Evolutionary conservation across 2,329 filamentous ascomycete species (phyloP).

Genomic region (Verticillium albo-atrum): DNA sequence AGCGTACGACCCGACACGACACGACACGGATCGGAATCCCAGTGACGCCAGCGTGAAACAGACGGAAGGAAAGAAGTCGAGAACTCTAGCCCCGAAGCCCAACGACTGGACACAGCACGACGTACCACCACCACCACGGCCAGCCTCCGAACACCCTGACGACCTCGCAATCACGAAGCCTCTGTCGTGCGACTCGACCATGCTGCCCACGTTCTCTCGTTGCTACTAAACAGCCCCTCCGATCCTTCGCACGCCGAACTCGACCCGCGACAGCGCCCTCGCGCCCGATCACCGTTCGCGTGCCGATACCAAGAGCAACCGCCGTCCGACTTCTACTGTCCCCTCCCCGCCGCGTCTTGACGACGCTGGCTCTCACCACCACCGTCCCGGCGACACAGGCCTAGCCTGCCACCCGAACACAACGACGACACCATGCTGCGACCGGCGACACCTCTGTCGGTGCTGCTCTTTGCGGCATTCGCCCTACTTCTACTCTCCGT

Average conservation of each 20-base stretch:
- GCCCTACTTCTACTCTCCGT: conserved; percentile 79
- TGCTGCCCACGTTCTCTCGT: background rate
- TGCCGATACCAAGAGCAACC: background rate
- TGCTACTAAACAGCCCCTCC: background rate
- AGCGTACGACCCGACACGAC: background rate
- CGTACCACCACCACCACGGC: background rate
- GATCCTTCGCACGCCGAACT: background rate
- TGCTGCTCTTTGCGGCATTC: conserved; percentile 83
- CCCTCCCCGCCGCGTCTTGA: conserved; percentile 39
- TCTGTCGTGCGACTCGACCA: background rate
- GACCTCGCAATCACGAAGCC: background rate
- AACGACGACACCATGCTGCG: conserved; percentile 65
- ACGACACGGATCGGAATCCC: background rate
- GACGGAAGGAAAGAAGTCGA: background rate
- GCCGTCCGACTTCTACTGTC: conserved; percentile 2
- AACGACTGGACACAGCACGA: background rate
- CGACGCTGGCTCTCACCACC: conserved; percentile 31
- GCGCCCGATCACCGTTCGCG: background rate
- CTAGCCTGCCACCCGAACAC: conserved; percentile 10
- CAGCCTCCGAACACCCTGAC: background rate
- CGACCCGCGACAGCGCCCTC: background rate
- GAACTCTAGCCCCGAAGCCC: too few species aligned
- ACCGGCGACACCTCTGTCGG: conserved; percentile 84
- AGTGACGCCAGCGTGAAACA: background rate
- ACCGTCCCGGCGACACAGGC: conserved; percentile 1